Conservation (phyloP, 176 grass and related monocot species). For the Oryza coarctata region DNA sequence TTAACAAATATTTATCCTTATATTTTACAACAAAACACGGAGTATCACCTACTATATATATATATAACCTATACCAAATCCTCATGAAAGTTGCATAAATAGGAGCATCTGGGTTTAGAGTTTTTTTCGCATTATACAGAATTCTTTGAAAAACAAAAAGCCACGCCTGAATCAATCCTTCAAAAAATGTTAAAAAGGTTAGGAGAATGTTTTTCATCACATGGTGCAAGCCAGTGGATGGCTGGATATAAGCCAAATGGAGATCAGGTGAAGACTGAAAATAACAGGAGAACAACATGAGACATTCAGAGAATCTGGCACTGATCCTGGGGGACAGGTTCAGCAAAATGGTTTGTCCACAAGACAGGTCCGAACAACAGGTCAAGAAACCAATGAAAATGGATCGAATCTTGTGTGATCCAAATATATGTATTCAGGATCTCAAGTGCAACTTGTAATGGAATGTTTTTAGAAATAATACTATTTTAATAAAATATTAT, state of each 20-base stretch:
- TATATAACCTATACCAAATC: neutral
- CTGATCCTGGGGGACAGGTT: neutral
- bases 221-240: neutral
- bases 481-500: too few species aligned
- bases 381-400: neutral
- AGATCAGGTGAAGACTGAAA: neutral
- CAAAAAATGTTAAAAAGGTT: neutral
- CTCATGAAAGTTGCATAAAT: neutral
- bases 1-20: too few species aligned
- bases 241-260: neutral
- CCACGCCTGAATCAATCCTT: neutral
- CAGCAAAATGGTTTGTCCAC: neutral
- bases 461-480: too few species aligned
- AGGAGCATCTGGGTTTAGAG: too few species aligned
- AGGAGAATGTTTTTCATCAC: conserved; percentile 28
- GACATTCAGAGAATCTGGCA: conserved; percentile 34
- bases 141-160: neutral
- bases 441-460: too few species aligned
- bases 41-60: too few species aligned
- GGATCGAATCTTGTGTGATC: neutral
- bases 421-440: neutral
- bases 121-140: neutral
- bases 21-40: too few species aligned
- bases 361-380: neutral
- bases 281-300: neutral